Evolutionary conservation across 768 basidiomycete genomes (phyloP), one percentile per base, ranked within the genome.

Genomic region (Kwoniella shandongensis): DNA sequence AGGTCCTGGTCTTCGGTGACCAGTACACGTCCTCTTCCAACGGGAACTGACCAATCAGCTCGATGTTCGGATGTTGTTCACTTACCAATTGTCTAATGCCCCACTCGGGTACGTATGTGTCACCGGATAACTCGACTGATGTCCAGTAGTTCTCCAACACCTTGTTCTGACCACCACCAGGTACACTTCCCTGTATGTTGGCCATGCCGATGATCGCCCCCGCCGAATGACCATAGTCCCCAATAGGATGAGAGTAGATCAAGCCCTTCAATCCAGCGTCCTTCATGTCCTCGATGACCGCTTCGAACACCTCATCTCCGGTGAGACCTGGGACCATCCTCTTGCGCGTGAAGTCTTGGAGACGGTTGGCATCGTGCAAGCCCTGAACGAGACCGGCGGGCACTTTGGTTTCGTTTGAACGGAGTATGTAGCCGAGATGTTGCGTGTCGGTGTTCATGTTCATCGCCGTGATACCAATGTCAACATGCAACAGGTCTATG

Each of bases 391-490:
- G 74, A 20, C 79, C 79, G 18, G 72, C 67, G 6, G 82, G 82
- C 0, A 76, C 80, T 40, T 79, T 74, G 7, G 59, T 77, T 66
- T 83, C 82, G 22, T 79, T 76, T 1, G 77, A 67, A 15, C 79
- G 79, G 20, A 83, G 79, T 52, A 84, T 82, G 65, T 84, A 83
- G 10, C 81, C 81, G 76, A 83, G 78, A 57, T 83, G 82, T 61
- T 83, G 83, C 0, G 81, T 81, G 63, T 84, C 83, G 27, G 82
- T 84, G 61, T 83, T 81, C 74, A 84, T 66, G 27, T 80, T 79
- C 79, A 83, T 80, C 6, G 81, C 81, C 23, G 80, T 80, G 54
- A 84, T 81, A 0, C 83, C 82, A 62, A 81, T 82, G 66, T 83
- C 82, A 50, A 82, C 81, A 65, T 83, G 82, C 18, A 84, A 74